Evolutionary conservation across 805 yeast species (phyloP), one percentile per base, ranked within the genome.

Genomic region (Spathaspora hagerdaliae): DNA sequence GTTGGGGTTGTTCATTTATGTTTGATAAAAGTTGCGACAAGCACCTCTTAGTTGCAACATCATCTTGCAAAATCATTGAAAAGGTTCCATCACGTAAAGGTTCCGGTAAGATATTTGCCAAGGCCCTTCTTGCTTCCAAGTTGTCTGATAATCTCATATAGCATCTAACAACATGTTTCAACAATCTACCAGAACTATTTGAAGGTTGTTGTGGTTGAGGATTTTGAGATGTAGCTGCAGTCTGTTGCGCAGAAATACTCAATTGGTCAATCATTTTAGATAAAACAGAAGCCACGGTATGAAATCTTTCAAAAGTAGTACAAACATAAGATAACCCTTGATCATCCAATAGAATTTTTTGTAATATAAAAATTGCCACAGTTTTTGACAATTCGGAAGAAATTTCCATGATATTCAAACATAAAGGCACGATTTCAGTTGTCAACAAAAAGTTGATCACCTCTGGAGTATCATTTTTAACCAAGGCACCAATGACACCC

Each of bases 401-500:
- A 1, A 91, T 82, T 62, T 92, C 98, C 96, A 92, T 92, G 50
- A 94, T 92, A 56, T 94, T 83, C 48, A 92, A 72, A 62, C 99
- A 94, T 45, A 94, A 69, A 5, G 99, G 99, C 31, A 94, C 95
- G 55, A 94, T 92, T 63, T 92, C 99, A 0, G 99, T 94, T n/a
- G 96, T 83, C 38, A 92, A 73, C 57, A 92, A 69, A 59, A 94
- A 92, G 51, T 87, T 87, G 51, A 94, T 91, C 38, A 92, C 98
- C 55, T 92, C 96, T 12, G 96, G 89, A 4, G 96, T 87, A 59
- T 92, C 99, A 63, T 91, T 92, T 57, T 94, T 92, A 26, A 94
- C 98, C 45, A 92, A 72, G 0, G 99, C 98, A 15, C 99, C 99
- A 61, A 92, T 87, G 6, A 92, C 99, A 35, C 99, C 99, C 49